phyloP scores from a whole-genome alignment of 192 early-diverging fungal genomes.

The Chytriomyces confervae region DNA sequence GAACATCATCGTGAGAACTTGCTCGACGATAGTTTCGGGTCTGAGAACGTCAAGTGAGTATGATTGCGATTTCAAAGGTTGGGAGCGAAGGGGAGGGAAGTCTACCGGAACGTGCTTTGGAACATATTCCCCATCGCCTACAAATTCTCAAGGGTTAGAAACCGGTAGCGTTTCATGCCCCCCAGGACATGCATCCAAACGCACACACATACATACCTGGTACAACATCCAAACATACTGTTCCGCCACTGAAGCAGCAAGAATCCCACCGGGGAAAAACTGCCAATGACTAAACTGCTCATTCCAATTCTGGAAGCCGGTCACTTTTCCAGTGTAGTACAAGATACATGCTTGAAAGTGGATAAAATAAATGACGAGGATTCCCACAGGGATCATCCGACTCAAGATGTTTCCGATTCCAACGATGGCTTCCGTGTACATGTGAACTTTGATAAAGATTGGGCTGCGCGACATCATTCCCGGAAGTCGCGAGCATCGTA shows the following conservation, averaged over 20 bases:
- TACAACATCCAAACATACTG: constrained; percentile 26
- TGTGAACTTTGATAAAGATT: background rate
- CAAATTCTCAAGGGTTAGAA: background rate
- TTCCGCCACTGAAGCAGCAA: background rate
- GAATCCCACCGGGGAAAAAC: constrained; percentile 16
- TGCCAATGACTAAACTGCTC: constrained; percentile 20
- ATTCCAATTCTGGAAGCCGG: constrained; percentile 11
- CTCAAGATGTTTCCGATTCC: constrained; percentile 26
- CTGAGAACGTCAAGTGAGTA: background rate
- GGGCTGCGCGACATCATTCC: constrained; percentile 19
- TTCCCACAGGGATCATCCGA: constrained; percentile 17
- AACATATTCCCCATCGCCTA: constrained; percentile 39
- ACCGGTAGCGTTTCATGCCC: background rate
- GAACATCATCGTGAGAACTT: constrained; percentile 15
- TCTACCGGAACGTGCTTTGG: constrained; percentile 29
- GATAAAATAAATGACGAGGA: constrained; percentile 14
- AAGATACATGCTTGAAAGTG: constrained; percentile 37
- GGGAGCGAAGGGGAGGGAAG: background rate
- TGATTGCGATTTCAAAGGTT: background rate
- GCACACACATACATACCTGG: background rate
- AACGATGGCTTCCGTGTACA: background rate
- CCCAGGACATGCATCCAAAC: background rate
- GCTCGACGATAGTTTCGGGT: constrained; percentile 26
- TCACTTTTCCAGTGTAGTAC: constrained; percentile 28
- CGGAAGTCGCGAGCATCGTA: constrained; percentile 8